Conservation (phyloP, 225 moss, liverwort and hornwort species). For the Neckera pumila region DNA sequence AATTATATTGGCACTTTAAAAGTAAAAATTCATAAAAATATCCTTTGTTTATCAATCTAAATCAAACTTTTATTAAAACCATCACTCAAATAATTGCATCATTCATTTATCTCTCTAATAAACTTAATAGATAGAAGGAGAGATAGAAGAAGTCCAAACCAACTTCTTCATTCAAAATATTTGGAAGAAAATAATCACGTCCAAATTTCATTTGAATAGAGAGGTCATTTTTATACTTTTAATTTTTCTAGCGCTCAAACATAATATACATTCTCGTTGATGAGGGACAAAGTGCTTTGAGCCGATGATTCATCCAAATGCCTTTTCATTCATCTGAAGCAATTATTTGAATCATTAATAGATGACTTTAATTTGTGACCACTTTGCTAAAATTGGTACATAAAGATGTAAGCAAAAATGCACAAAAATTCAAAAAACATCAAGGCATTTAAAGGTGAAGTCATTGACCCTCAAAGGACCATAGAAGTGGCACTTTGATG, state of each 20-base stretch:
- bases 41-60: rapidly evolving
- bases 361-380: neutral
- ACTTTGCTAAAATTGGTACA: neutral
- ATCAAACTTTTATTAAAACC: neutral
- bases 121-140: no score
- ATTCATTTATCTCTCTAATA: neutral
- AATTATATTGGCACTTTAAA: neutral
- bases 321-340: no score
- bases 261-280: neutral
- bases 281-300: neutral
- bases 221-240: neutral
- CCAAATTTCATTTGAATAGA: neutral
- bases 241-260: neutral
- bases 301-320: neutral
- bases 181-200: neutral
- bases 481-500: no score
- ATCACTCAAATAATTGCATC: neutral
- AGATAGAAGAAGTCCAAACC: neutral
- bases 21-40: neutral
- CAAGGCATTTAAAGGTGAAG: neutral
- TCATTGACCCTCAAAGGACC: rapidly evolving
- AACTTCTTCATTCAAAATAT: neutral
- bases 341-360: neutral
- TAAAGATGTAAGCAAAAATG: neutral
- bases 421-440: neutral